Conservation (phyloP, 257 asterid species). For the Solanum habrochaites region DNA sequence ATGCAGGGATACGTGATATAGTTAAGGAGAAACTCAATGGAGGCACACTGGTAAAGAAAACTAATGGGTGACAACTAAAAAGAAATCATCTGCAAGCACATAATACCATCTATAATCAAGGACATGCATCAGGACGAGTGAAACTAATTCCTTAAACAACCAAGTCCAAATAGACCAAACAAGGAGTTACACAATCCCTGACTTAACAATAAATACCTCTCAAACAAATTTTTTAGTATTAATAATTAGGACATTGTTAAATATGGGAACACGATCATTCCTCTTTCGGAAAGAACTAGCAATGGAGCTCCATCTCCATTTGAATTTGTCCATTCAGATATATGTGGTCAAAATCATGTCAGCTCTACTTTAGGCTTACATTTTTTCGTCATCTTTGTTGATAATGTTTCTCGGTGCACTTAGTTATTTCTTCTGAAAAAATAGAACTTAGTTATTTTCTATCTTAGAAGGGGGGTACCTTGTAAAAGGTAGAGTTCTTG, state of each 20-base stretch:
- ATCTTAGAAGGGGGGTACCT: background rate
- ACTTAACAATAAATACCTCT: background rate
- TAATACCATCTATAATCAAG: background rate
- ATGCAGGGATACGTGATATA: conserved; percentile 83
- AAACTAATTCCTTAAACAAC: background rate
- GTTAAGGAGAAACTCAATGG: conserved; percentile 52
- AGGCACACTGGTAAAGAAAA: background rate
- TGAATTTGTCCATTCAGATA: background rate
- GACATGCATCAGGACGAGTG: background rate
- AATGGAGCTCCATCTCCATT: background rate
- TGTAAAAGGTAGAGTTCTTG: background rate
- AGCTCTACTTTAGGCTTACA: background rate
- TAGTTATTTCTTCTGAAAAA: background rate
- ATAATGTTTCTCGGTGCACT: background rate
- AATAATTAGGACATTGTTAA: background rate
- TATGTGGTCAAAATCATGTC: background rate
- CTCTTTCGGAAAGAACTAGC: background rate
- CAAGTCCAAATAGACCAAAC: background rate
- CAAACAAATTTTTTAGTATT: background rate
- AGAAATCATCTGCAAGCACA: background rate
- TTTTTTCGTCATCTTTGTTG: background rate
- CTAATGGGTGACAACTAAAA: background rate
- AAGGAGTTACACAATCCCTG: background rate
- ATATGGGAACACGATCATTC: background rate
- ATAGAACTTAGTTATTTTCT: background rate